phyloP scores from a whole-genome alignment of 148 eudicot species.

The Heliamphora exappendiculata region DNA sequence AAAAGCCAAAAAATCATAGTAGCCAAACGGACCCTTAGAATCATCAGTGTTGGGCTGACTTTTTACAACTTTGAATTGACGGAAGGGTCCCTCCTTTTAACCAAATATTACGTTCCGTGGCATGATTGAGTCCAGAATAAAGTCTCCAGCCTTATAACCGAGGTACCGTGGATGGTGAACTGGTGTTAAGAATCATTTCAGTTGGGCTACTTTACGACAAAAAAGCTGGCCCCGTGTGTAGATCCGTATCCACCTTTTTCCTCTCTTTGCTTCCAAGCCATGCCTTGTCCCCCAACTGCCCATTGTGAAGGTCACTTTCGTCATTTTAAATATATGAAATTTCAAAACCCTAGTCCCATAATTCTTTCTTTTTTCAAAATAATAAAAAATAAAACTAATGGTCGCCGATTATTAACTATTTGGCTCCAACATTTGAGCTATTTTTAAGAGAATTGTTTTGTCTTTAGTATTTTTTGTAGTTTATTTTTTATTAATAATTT shows the following conservation, averaged over 20 bases:
- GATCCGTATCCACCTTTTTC: constrained; percentile 1
- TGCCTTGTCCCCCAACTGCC: constrained; percentile 10
- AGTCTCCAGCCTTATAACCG: background rate
- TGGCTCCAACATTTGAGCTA: too few species aligned
- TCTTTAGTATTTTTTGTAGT: too few species aligned
- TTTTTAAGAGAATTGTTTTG: too few species aligned
- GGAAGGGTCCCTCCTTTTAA: background rate
- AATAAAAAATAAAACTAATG: too few species aligned
- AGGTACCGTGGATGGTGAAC: background rate
- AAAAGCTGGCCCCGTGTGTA: constrained; percentile 15
- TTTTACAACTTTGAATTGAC: background rate
- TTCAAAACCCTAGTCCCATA: background rate
- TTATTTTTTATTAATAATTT: too few species aligned
- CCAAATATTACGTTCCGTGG: background rate
- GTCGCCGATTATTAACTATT: too few species aligned
- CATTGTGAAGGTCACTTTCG: background rate
- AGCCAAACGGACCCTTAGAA: too few species aligned
- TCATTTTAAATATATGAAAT: background rate
- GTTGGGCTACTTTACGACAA: constrained; percentile 12
- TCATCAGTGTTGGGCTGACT: too few species aligned
- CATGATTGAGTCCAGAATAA: too few species aligned
- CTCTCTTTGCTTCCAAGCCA: constrained; percentile 9
- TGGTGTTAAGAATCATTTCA: constrained; percentile 10
- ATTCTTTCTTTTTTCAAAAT: too few species aligned
- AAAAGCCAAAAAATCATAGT: too few species aligned